These are phyloP conservation scores for Rhododendron simsii DNA, from an alignment of 148 eudicot genomes.

Conservation along the genomic window DNA sequence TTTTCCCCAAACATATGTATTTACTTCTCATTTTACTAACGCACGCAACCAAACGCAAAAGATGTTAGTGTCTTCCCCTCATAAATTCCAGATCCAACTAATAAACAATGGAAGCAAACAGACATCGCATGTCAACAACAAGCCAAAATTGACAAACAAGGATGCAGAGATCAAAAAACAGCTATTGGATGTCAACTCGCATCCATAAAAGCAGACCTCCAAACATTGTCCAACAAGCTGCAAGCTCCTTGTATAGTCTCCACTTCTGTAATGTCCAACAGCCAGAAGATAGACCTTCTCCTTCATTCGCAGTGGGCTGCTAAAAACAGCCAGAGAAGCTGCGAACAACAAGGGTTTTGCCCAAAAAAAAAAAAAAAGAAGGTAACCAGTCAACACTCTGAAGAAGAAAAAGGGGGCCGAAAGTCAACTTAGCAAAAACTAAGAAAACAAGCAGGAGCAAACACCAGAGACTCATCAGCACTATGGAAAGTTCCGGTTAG, in stretches of 20 bases:
- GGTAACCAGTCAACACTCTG: not conserved
- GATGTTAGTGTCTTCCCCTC: not conserved
- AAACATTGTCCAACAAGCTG: constrained; percentile 46
- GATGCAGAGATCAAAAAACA: not conserved
- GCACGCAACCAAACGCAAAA: not conserved
- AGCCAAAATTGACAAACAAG: not conserved
- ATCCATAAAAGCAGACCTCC: constrained; percentile 27
- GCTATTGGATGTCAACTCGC: not conserved
- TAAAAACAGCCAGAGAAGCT: constrained; percentile 44
- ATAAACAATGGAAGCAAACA: not conserved
- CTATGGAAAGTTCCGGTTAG: too few species aligned
- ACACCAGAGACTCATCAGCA: too few species aligned
- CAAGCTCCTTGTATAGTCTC: constrained; percentile 46
- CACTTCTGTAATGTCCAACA: constrained; percentile 52
- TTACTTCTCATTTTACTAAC: not conserved
- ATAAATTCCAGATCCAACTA: not conserved
- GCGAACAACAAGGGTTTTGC: constrained; percentile 9
- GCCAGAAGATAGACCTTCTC: constrained; percentile 51
- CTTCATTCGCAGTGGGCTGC: constrained; percentile 40
- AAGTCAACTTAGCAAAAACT: not conserved
- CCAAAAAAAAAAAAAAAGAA: not conserved
- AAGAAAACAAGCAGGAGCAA: not conserved
- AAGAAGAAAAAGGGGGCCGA: not conserved
- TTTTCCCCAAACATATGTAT: too few species aligned
- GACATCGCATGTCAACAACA: not conserved